Percentiles rank a stretch among this genome's conserved stretches.
Evolutionary conservation across 179 eudicot species (phyloP).

Genomic region (Silene noctiflora): DNA sequence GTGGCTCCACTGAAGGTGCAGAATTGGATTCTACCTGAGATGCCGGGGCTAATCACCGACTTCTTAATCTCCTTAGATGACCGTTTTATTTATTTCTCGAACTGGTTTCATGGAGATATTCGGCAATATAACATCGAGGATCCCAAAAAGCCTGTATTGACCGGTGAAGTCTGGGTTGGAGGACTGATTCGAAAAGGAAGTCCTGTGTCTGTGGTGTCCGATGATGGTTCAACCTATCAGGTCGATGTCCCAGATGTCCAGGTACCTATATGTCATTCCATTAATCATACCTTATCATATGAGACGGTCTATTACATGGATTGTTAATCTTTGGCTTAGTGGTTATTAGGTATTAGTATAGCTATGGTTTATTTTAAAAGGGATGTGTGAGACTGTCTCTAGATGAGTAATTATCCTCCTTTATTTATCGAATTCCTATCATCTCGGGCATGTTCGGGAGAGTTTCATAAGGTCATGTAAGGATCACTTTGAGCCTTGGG

Average conservation of each 20-base stretch:
- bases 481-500: too few species aligned
- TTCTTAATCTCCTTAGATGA: conserved; percentile 89
- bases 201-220: conserved; percentile 64
- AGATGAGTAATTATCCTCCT: too few species aligned
- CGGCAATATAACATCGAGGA: conserved; percentile 93
- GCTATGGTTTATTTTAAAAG: too few species aligned
- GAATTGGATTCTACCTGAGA: conserved; percentile 93
- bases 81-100: conserved; percentile 75
- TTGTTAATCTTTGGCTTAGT: too few species aligned
- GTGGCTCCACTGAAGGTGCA: conserved; percentile 83
- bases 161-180: conserved; percentile 86
- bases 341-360: too few species aligned
- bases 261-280: conserved; percentile 35
- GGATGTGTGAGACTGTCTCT: too few species aligned
- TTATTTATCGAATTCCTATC: too few species aligned
- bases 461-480: too few species aligned
- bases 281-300: neutral
- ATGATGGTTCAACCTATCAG: conserved; percentile 83
- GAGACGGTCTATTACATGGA: too few species aligned
- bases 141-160: conserved; percentile 64
- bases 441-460: too few species aligned
- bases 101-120: conserved; percentile 98
- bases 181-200: conserved; percentile 76
- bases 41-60: conserved; percentile 97
- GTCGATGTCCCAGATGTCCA: conserved; percentile 71